phyloP scores from a whole-genome alignment of 1,284 basidiomycete species.

The Ceratobasidium sp. region DNA sequence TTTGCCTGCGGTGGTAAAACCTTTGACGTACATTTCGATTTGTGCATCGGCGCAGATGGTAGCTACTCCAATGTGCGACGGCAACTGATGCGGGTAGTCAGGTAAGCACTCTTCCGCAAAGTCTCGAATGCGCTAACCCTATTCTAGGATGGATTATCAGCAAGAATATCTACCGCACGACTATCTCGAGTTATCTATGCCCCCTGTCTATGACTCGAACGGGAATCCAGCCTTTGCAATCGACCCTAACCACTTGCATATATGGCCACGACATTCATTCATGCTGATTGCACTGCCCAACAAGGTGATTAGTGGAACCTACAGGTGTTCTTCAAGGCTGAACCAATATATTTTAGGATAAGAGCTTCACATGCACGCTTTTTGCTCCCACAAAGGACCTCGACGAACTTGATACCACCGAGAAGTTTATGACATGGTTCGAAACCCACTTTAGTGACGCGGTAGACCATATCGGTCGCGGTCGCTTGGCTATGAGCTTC shows the following conservation, averaged over 20 bases:
- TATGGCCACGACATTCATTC: slow-evolving; percentile 98
- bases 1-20: slow-evolving; percentile 57
- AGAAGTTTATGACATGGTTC: slow-evolving; percentile 80
- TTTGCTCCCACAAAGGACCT: slow-evolving; percentile 89
- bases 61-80: slow-evolving; percentile 84
- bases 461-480: slow-evolving; percentile 80
- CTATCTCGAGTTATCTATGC: slow-evolving; percentile 96
- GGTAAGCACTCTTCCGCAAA: slow-evolving; percentile 61
- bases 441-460: slow-evolving; percentile 86
- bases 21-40: slow-evolving; percentile 68
- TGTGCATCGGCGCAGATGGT: slow-evolving; percentile 89
- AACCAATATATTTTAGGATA: slow-evolving; percentile 61
- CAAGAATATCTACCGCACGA: slow-evolving; percentile 95
- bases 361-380: slow-evolving; percentile 88
- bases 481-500: slow-evolving; percentile 78
- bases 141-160: slow-evolving; percentile 84
- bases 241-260: slow-evolving; percentile 95
- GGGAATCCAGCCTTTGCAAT: slow-evolving; percentile 77
- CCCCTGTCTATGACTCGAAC: slow-evolving; percentile 69
- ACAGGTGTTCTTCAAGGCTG: neutral
- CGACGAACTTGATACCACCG: slow-evolving; percentile 66
- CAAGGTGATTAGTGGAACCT: slow-evolving; percentile 63
- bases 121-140: slow-evolving; percentile 46
- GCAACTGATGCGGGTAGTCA: slow-evolving; percentile 88
- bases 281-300: slow-evolving; percentile 99